These are phyloP conservation scores for Fremontodendron californicum DNA, from an alignment of 345 rosid species.

Conservation along the genomic window DNA sequence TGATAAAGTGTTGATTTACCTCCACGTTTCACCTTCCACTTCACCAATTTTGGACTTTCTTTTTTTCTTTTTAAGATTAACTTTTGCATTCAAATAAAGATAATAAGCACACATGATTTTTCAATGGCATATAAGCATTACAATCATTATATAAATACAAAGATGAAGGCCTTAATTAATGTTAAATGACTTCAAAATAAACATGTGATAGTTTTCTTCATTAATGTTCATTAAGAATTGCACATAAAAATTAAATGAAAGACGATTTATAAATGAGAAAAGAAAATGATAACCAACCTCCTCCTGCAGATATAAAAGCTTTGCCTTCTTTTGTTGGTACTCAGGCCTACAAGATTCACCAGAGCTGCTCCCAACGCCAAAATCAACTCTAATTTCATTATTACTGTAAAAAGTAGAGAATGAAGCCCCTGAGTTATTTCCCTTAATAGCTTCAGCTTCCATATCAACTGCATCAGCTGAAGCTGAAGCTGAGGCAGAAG, in stretches of 20 bases:
- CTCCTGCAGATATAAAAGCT: slow-evolving; percentile 49
- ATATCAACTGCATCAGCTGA: slow-evolving; percentile 12
- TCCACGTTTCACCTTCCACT: not conserved
- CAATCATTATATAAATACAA: not conserved
- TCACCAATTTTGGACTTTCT: too few species aligned
- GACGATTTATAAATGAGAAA: not conserved
- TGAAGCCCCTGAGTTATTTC: slow-evolving; percentile 15
- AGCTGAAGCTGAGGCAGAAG: slow-evolving; percentile 20
- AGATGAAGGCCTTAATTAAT: not conserved
- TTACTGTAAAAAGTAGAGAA: slow-evolving; percentile 25
- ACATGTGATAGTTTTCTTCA: not conserved
- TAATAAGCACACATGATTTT: not conserved
- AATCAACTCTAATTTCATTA: slow-evolving; percentile 24
- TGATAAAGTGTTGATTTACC: not conserved
- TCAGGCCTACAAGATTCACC: slow-evolving; percentile 37
- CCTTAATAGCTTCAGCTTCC: slow-evolving; percentile 12
- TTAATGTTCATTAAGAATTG: not conserved
- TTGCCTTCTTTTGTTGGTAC: slow-evolving; percentile 54
- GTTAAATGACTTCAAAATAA: not conserved
- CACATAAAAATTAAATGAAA: not conserved
- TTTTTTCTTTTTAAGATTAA: too few species aligned
- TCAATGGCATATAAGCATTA: not conserved
- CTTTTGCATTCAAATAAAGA: not conserved
- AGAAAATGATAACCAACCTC: slow-evolving; percentile 42
- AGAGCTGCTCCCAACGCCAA: slow-evolving; percentile 30